These are phyloP conservation scores for Serendipita vermifera DNA, from an alignment of 768 basidiomycete genomes.

Conservation along the genomic window DNA sequence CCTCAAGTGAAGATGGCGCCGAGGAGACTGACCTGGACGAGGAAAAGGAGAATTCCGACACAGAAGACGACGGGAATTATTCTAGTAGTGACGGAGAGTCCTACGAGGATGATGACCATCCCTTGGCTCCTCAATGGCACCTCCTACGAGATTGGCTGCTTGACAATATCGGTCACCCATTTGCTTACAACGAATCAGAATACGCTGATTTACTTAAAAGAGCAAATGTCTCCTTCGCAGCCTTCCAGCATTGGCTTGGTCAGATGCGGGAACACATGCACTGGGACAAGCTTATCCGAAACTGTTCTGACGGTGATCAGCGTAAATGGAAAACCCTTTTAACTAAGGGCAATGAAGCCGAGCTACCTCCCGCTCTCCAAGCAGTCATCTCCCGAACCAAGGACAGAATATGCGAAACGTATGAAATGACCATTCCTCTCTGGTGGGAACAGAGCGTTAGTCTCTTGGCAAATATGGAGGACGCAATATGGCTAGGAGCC, in stretches of 20 bases:
- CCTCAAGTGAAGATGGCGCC: not conserved
- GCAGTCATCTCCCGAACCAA: too few species aligned
- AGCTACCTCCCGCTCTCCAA: too few species aligned
- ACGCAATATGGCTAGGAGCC: too few species aligned
- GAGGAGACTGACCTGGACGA: not conserved
- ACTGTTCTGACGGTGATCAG: too few species aligned
- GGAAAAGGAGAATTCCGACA: not conserved
- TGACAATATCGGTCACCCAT: not conserved
- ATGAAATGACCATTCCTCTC: too few species aligned
- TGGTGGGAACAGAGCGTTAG: too few species aligned
- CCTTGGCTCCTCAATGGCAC: not conserved
- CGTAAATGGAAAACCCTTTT: too few species aligned
- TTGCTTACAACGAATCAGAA: not conserved
- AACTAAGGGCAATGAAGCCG: too few species aligned
- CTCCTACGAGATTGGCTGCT: not conserved
- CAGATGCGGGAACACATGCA: not conserved
- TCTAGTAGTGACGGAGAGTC: too few species aligned
- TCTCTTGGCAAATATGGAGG: too few species aligned
- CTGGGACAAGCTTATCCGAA: not conserved
- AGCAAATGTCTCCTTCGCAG: not conserved
- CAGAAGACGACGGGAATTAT: not conserved
- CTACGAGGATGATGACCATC: not conserved
- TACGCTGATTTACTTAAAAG: too few species aligned
- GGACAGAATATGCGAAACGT: too few species aligned
- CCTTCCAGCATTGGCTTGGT: not conserved